Base-by-base conservation (phyloP, 1,284 basidiomycete species). In the Thelephora terrestris region DNA sequence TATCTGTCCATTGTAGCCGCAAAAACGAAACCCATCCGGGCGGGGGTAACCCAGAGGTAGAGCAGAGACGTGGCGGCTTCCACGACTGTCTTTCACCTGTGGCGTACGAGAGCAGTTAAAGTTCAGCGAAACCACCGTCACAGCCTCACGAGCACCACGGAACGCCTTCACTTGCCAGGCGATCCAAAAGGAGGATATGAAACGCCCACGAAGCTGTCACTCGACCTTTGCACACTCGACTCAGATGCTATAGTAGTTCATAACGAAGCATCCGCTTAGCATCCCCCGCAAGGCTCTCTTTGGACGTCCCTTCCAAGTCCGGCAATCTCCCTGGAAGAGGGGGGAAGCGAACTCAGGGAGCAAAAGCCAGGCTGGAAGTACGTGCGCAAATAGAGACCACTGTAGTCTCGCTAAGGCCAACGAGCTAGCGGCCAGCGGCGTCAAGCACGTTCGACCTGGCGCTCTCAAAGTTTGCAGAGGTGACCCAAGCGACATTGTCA, bases 181-280 rank as follows among this genome's bases (percentile, higher is more conserved):
- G 82, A 64, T 69, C 75, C 10, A 76, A 76, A 59, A 72, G 83
- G 55, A 71, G 85, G 50, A 61, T 85, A 55, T 85, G 82, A 62
- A 85, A 88, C 61, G 85, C 84, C 35, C 71, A 81, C 47, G 84
- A 86, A 63, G 85, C 85, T 38, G 79, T 79, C 45, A 70, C 69
- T 51, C 71, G 84, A 53, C 83, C 82, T 50, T 76, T 74, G 82
- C 86, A 64, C 69, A 81, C 82, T 53, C 52, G 51, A 49, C 46
- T 50, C 43, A 29, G 20, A 34, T 40, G 27, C 7, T 40, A 39
- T 45, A 53, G 46, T 46, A 44, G 52, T 70, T 53, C 63, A 71
- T 49, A 65, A 61, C 16, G 61, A 73, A 6, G 63, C 74, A 12
- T 71, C 75, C 14, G 69, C 73, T 66, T 79, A 20, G 63, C 66